Base-by-base conservation (phyloP, 73 alveolate genomes). In the Tetrahymena borealis region DNA sequence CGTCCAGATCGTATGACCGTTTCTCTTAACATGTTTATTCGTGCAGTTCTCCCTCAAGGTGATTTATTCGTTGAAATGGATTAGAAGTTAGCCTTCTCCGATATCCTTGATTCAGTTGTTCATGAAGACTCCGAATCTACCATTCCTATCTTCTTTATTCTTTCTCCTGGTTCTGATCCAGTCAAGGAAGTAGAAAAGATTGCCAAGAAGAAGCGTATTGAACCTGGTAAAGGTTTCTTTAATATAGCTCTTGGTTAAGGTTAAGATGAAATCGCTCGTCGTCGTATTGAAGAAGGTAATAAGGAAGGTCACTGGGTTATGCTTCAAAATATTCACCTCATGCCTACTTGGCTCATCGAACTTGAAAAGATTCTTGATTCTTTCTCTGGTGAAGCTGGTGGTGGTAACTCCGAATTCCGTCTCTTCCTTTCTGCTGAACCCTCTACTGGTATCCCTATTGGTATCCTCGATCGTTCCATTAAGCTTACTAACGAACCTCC, bases 301-400 rank as follows among this genome's bases (percentile, higher is more conserved):
- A 98, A 99, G 79, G 99, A 99, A 96, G 99, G 99, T 36, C 99
- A 99, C 96, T 99, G 99, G 99, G 99, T 99, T 92, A 98, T 99
- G 99, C 97, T 99, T 39, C 99, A 99, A 96, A 99, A 99, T 93
- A 99, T 99, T 79, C 99, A 99, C 91, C 94, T 99, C 91, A 99
- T 99, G 99, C 99, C 99, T 20, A 96, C 95, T 94, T 99, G 99
- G 99, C 97, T 98, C 39, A 95, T 97, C 40, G 94, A 78, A 90
- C 97, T 98, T 91, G 99, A 99, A 96, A 99, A 99, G 98, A 98
- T 98, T 79, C 97, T 99, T 91, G 99, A 99, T 93, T 97, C 96
- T 77, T 99, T 97, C 90, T 99, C 99, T 24, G 97, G 96, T 91
- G 99, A 98, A 93, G 92, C 94, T 38, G 99, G 96, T 92, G 99